Evolutionary conservation across 2,329 filamentous ascomycete genomes (phyloP), one percentile per base, ranked within the genome.

Genomic region (Aureobasidium sp.): DNA sequence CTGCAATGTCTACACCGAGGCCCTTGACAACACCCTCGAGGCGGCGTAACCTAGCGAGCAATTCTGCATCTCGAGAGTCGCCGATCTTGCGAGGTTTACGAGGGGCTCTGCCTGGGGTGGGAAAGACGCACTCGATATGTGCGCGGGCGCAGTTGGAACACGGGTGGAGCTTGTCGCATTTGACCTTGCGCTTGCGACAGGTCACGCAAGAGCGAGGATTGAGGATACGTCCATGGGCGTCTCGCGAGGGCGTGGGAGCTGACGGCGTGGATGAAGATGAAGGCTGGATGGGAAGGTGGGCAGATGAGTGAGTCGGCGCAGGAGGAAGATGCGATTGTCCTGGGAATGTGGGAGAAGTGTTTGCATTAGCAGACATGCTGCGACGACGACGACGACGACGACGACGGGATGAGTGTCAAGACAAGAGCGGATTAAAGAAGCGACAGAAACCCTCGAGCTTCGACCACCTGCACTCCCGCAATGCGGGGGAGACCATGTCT

Each of bases 141-240:
- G 83, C 84, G 58, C 84, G 80, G 37, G 79, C 79, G 66, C 86
- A 90, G 66, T 90, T 89, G 61, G 81, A 81, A 67, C 86, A 90
- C 14, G 85, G 84, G 73, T 87, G 81, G 62, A 80, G 77, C 71
- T 89, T 89, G 71, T 90, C 84, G 74, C 86, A 90, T 62, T 85
- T 84, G 52, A 90, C 86, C 67, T 87, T 85, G 57, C 83, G 73
- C 39, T 74, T 71, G 10, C 77, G 67, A 61, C 77, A 79, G 24
- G 75, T 79, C 14, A 78, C 72, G 58, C 77, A 79, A 22, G 71
- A 74, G 37, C 69, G 59, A 6, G 67, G 67, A 51, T 70, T 71
- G 19, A 68, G 60, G 14, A 62, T 56, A 24, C 64, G 61, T 14
- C 64, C 65, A 39, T 67, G 63, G 16, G 61, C 60, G 57, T 68